phyloP scores from a whole-genome alignment of 331 rosid genomes.

The Malus hybrid region DNA sequence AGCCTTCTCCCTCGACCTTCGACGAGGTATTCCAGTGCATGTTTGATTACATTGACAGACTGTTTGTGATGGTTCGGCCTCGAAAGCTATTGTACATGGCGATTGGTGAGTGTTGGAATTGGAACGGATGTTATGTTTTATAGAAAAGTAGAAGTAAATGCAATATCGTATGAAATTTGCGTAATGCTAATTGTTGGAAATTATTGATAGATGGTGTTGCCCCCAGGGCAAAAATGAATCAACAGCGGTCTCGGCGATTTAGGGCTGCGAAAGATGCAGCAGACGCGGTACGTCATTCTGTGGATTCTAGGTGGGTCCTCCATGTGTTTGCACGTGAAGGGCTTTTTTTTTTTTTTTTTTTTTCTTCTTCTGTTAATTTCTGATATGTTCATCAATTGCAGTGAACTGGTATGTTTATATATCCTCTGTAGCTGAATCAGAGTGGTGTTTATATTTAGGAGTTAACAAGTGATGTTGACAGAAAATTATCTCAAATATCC shows the following conservation, averaged over 20 bases:
- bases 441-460: not conserved
- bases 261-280: conserved; percentile 92
- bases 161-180: not conserved
- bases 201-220: conserved; percentile 86
- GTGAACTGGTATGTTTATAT: not conserved
- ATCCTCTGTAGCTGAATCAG: not conserved
- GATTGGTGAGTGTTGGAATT: conserved; percentile 59
- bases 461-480: not conserved
- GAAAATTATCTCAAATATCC: not conserved
- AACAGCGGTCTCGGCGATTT: conserved; percentile 91
- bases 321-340: conserved; percentile 14
- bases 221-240: conserved; percentile 99
- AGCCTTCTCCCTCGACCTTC: conserved; percentile 83
- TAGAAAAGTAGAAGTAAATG: not conserved
- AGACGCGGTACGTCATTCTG: conserved; percentile 66
- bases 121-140: not conserved
- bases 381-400: not conserved
- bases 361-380: not conserved
- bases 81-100: conserved; percentile 94
- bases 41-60: conserved; percentile 92
- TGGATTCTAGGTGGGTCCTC: conserved; percentile 24
- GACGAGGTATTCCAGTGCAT: conserved; percentile 89
- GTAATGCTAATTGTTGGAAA: conserved; percentile 12
- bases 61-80: conserved; percentile 89
- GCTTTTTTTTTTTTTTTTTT: not conserved